These are phyloP conservation scores for Leccinum disarticulatum DNA, from an alignment of 768 basidiomycete species.

Conservation along the genomic window DNA sequence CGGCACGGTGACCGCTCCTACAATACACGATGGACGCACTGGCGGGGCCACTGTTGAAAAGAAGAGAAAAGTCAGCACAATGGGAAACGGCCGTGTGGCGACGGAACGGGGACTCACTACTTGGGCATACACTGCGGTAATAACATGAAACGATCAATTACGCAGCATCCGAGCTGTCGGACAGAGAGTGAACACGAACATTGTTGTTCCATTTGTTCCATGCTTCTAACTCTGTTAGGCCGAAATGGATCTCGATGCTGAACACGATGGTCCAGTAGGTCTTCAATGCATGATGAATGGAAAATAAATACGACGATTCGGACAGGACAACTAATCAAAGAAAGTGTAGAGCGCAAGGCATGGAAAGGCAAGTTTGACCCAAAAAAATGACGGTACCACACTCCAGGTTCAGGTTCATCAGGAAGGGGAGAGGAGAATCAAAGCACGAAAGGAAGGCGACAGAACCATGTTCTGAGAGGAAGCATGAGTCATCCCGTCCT, in stretches of 20 bases:
- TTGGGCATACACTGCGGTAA: slow-evolving; percentile 57
- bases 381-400: no score
- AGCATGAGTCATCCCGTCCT: no score
- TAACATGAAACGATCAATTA: slow-evolving; percentile 5
- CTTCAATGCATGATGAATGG: slow-evolving; percentile 31
- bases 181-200: slow-evolving; percentile 26
- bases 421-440: no score
- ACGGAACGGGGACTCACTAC: slow-evolving; percentile 50
- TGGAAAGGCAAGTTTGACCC: no score
- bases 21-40: slow-evolving; percentile 80
- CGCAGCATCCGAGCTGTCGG: not conserved
- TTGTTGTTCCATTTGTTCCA: slow-evolving; percentile 82
- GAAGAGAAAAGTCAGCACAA: not conserved
- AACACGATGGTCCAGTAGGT: slow-evolving; percentile 85
- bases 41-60: slow-evolving; percentile 54
- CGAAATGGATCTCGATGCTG: slow-evolving; percentile 82
- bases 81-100: not conserved
- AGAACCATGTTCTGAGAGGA: no score
- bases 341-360: no score
- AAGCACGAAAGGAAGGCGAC: no score
- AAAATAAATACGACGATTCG: no score
- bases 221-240: slow-evolving; percentile 78
- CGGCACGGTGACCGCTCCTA: slow-evolving; percentile 70
- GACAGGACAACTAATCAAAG: no score
- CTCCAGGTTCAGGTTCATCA: no score